These are phyloP conservation scores for Colletotrichum sp. DNA, from an alignment of 2,329 filamentous ascomycete genomes.

Conservation along the genomic window DNA sequence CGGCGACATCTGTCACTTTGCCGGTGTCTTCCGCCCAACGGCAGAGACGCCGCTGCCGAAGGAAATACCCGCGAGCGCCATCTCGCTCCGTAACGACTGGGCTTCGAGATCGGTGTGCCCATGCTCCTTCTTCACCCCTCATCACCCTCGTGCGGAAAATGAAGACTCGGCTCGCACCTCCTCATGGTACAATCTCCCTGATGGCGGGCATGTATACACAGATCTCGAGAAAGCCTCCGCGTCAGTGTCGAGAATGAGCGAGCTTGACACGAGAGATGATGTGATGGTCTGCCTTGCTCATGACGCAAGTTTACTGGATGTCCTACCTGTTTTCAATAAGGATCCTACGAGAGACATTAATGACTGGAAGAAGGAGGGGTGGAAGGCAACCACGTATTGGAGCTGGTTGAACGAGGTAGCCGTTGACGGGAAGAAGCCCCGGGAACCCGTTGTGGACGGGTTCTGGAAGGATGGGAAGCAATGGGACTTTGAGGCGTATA, in stretches of 20 bases:
- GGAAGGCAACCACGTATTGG: slow-evolving; percentile 13
- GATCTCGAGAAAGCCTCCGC: not conserved
- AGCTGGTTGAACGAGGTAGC: slow-evolving; percentile 15
- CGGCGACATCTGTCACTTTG: slow-evolving; percentile 24
- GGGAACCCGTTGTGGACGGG: not conserved
- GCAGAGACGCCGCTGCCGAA: not conserved
- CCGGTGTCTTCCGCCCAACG: slow-evolving; percentile 14
- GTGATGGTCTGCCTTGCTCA: slow-evolving; percentile 18
- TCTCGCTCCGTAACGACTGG: not conserved
- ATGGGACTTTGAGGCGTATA: slow-evolving; percentile 6
- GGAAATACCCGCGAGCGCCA: not conserved
- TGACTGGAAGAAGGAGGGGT: slow-evolving; percentile 3
- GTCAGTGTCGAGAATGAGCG: slow-evolving; percentile 12
- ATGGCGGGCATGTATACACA: slow-evolving; percentile 3
- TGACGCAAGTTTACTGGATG: slow-evolving; percentile 2
- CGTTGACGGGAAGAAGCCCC: not conserved
- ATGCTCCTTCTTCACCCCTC: slow-evolving; percentile 4
- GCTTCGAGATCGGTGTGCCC: not conserved
- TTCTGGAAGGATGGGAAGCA: slow-evolving; percentile 13
- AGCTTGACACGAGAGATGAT: slow-evolving; percentile 12
- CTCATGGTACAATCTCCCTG: slow-evolving; percentile 5
- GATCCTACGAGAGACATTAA: slow-evolving; percentile 3
- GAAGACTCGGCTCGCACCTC: not conserved
- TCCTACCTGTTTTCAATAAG: slow-evolving; percentile 13
- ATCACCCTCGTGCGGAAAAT: not conserved